phyloP scores from a whole-genome alignment of 345 rosid species.

The Microthlaspi erraticum region DNA sequence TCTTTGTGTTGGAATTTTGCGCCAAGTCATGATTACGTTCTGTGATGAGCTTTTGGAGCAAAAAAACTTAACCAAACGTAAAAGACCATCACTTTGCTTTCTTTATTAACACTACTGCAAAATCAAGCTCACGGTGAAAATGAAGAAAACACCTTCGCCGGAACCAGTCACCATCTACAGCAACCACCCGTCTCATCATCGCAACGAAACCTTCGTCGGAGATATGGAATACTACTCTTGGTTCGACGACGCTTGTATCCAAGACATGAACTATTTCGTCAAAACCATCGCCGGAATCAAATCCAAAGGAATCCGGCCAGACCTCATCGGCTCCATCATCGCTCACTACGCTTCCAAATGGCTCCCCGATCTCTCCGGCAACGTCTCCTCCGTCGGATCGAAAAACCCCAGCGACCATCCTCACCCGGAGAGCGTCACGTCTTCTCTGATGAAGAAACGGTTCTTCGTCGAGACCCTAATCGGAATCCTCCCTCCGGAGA shows the following conservation, averaged over 20 bases:
- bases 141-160: conserved; percentile 54
- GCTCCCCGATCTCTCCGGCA: conserved; percentile 78
- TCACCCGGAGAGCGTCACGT: conserved; percentile 59
- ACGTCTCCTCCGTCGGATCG: conserved; percentile 25
- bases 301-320: conserved; percentile 81
- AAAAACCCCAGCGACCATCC: neutral
- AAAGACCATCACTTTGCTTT: conserved; percentile 16
- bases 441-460: conserved; percentile 73
- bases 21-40: conserved; percentile 27
- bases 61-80: conserved; percentile 12
- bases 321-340: conserved; percentile 85
- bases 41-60: conserved; percentile 23
- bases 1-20: neutral
- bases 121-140: conserved; percentile 34
- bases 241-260: conserved; percentile 85
- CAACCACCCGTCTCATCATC: conserved; percentile 14
- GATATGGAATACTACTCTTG: conserved; percentile 46
- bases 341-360: conserved; percentile 88
- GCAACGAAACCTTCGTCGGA: conserved; percentile 39
- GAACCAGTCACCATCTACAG: conserved; percentile 46
- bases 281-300: conserved; percentile 81
- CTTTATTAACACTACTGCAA: neutral
- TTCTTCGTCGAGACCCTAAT: conserved; percentile 79
- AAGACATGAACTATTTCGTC: conserved; percentile 89
- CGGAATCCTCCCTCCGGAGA: conserved; percentile 86